phyloP scores from a whole-genome alignment of 306 rosid species.

The Glycyrrhiza uralensis region DNA sequence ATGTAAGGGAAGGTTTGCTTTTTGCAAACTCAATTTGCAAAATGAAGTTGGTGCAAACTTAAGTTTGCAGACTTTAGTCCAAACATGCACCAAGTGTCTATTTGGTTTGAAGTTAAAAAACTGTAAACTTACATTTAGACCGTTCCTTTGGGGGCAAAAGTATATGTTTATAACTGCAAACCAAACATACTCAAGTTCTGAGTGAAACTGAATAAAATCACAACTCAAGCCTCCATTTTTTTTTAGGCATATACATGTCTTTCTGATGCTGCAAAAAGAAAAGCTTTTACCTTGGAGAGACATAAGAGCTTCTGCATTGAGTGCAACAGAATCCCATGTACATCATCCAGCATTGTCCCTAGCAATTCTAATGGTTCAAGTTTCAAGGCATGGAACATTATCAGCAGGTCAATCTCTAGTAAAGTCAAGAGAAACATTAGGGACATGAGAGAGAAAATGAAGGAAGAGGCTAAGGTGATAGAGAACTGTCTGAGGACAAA shows the following conservation, averaged over 20 bases:
- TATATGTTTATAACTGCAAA: no score
- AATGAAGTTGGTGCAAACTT: no score
- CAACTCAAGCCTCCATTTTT: not conserved
- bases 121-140: no score
- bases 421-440: conserved; percentile 44
- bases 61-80: no score
- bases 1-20: no score
- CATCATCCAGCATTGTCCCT: conserved; percentile 21
- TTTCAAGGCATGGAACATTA: conserved; percentile 31
- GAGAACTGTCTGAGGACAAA: conserved; percentile 64
- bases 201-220: not conserved
- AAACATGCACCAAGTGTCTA: no score
- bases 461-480: conserved; percentile 78
- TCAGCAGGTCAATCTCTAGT: conserved; percentile 37
- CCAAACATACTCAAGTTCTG: no score
- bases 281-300: conserved; percentile 62
- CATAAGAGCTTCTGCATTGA: conserved; percentile 57
- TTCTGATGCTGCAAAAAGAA: conserved; percentile 58
- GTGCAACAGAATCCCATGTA: conserved; percentile 63
- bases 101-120: no score
- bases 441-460: conserved; percentile 62
- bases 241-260: conserved; percentile 70
- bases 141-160: no score
- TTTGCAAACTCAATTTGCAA: no score
- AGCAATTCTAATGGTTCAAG: conserved; percentile 34